Evolutionary conservation across 2,329 filamentous ascomycete genomes (phyloP), one percentile per base, ranked within the genome.

Genomic region (Domatiomyces globalis): DNA sequence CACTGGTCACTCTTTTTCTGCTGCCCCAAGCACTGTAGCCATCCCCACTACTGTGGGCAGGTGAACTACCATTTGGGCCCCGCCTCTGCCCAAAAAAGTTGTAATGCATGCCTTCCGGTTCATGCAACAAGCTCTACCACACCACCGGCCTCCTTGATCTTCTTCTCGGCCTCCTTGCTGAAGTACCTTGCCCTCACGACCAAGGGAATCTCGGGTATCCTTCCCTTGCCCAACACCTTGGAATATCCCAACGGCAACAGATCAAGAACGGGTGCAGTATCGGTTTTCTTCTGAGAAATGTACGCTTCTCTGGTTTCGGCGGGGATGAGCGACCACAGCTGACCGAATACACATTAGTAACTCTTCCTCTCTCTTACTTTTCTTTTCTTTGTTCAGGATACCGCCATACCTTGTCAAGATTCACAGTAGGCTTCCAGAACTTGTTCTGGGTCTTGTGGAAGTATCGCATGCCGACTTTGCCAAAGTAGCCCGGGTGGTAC

Each of bases 401-500:
- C 10, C 18, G 9, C 18, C 17, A 25, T 74, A 90, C 85, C 85
- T 96, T 98, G 77, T 96, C 92, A 66, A 98, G 78, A 81, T 98
- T 98, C 84, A 98, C 85, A 65, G 87, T 81, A 62, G 92, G 92
- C 79, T 95, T 95, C 92, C 90, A 98, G 81, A 90, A 88, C 71
- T 94, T 85, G 80, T 90, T 90, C 69, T 83, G 80, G 69, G 87
- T 83, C 76, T 92, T 89, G 81, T 96, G 90, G 86, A 95, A 95
- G 78, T 90, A 84, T 69, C 86, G 79, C 85, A 90, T 90, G 77
- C 85, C 85, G 65, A 90, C 86, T 78, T 94, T 94, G 73, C 86
- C 86, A 74, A 94, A 58, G 58, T 60, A 59, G 58, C 54, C 92
- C 59, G 90, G 88, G 71, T 94, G 87, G 83, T 90, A 88, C 76